These are phyloP conservation scores for Toxicodendron radicans DNA, from an alignment of 345 rosid genomes.

Conservation along the genomic window DNA sequence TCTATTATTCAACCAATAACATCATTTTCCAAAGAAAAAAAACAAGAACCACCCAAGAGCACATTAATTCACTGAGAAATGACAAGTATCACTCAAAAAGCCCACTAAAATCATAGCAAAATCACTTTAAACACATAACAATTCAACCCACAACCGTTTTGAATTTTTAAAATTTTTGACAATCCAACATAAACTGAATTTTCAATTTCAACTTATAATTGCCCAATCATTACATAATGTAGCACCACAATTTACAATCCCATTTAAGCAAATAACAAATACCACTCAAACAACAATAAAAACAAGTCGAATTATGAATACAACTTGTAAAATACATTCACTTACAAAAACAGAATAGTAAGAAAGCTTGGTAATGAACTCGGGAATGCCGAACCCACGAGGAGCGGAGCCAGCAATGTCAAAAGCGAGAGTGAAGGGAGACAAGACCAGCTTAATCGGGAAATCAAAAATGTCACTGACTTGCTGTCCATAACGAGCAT, in stretches of 20 bases:
- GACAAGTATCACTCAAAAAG: not conserved
- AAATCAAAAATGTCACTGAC: conserved; percentile 64
- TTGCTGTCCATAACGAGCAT: conserved; percentile 65
- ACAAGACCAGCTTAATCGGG: conserved; percentile 71
- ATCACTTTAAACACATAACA: not conserved
- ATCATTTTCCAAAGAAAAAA: not conserved
- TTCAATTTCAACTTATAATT: not conserved
- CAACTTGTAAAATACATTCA: not conserved
- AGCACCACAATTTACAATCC: not conserved
- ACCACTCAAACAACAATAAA: not conserved
- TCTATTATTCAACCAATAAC: not conserved
- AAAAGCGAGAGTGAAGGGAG: conserved; percentile 87
- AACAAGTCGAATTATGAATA: not conserved
- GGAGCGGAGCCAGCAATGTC: conserved; percentile 92
- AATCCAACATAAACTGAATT: not conserved
- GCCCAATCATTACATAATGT: too few species aligned
- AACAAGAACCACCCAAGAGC: not conserved
- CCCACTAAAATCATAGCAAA: not conserved
- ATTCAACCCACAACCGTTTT: not conserved
- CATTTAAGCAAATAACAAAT: not conserved
- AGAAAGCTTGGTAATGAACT: conserved; percentile 74
- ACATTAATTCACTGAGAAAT: not conserved
- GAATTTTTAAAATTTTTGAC: not conserved
- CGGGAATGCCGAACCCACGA: conserved; percentile 87
- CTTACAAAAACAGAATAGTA: conserved; percentile 71